Conservation (phyloP, 371 early-diverging fungal species). For the Mortierella sp. region DNA sequence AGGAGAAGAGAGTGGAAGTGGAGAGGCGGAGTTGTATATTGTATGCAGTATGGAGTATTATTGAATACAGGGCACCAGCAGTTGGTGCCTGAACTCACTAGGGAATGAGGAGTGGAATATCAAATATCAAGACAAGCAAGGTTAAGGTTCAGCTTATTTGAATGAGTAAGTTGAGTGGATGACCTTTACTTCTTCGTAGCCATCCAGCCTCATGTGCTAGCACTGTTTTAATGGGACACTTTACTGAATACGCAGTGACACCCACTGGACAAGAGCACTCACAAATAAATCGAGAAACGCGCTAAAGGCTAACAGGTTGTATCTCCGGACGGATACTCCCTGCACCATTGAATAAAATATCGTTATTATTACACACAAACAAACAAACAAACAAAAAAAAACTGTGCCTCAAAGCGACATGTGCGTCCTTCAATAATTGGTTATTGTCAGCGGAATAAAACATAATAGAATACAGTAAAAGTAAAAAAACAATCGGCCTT, state of each 20-base stretch:
- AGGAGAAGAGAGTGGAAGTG: not conserved
- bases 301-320: not conserved
- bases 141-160: conserved; percentile 2
- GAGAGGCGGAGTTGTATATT: conserved; percentile 1
- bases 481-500: not conserved
- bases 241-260: not conserved
- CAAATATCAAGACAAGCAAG: conserved; percentile 10
- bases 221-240: not conserved
- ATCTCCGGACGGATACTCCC: conserved; percentile 10
- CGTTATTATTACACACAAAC: not conserved
- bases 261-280: not conserved
- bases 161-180: not conserved
- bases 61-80: not conserved
- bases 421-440: conserved; percentile 2
- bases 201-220: not conserved
- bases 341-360: not conserved
- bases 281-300: not conserved
- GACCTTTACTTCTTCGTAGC: not conserved
- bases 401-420: conserved; percentile 14
- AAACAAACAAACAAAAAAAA: conserved; percentile 1
- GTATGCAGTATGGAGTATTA: not conserved
- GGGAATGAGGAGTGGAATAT: not conserved
- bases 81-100: not conserved
- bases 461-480: not conserved
- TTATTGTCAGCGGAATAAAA: conserved; percentile 13